Conservation (phyloP, 2,329 filamentous ascomycete species). For the Allantophomopsis cytisporea region DNA sequence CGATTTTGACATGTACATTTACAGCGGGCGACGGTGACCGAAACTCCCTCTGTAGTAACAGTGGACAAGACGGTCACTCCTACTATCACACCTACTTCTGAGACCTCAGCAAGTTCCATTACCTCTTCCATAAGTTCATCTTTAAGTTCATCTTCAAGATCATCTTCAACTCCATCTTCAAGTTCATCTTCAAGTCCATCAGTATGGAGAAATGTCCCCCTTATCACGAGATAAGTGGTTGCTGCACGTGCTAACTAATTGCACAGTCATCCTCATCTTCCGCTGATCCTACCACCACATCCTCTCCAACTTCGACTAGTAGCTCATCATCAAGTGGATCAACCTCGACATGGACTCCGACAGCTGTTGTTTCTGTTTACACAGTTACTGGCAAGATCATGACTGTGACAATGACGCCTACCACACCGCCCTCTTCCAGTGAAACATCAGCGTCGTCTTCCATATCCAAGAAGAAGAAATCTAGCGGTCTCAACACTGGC, state of each 20-base stretch:
- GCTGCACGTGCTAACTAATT: too few relatives aligned
- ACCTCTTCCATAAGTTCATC: too few relatives aligned
- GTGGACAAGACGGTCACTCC: neutral
- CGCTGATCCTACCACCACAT: conserved; percentile 9
- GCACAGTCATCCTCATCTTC: conserved; percentile 1
- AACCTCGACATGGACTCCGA: conserved; percentile 16
- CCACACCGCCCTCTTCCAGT: conserved; percentile 16
- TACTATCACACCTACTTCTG: neutral
- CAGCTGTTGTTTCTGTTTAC: conserved; percentile 24
- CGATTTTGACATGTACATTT: conserved; percentile 16
- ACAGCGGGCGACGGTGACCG: conserved; percentile 15
- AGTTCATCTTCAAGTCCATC: too few relatives aligned
- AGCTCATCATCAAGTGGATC: too few relatives aligned
- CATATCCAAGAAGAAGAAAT: conserved; percentile 7
- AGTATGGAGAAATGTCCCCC: too few relatives aligned
- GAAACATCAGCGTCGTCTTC: neutral
- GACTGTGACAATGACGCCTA: conserved; percentile 40
- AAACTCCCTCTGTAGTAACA: conserved; percentile 1
- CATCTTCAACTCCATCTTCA: too few relatives aligned
- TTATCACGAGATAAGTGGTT: too few relatives aligned
- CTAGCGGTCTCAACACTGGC: conserved; percentile 26
- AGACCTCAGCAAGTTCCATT: too few relatives aligned
- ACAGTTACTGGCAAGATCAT: conserved; percentile 42
- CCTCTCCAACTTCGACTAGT: conserved; percentile 10
- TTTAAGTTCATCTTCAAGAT: too few relatives aligned